Evolutionary conservation across 768 basidiomycete genomes (phyloP).

Genomic region (Termitomyces sp.): DNA sequence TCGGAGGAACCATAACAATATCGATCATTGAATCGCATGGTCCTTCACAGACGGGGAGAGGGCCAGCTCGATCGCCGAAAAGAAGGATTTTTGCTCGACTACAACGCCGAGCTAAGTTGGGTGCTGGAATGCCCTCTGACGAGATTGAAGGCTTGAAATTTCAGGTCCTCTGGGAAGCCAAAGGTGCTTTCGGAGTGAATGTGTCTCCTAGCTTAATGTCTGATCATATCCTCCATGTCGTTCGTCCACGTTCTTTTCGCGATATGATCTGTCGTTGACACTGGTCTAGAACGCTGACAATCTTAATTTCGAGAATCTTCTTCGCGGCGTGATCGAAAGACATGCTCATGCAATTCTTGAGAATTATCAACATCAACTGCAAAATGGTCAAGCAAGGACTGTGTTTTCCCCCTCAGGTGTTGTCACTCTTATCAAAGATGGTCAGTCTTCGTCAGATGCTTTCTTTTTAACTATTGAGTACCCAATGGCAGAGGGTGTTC

Average conservation of each 20-base stretch:
- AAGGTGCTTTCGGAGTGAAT: conserved; percentile 60
- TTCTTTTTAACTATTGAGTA: background rate
- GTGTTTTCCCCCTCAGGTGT: conserved; percentile 66
- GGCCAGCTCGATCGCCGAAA: conserved; percentile 53
- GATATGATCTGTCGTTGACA: background rate
- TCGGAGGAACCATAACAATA: conserved; percentile 75
- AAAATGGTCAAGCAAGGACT: conserved; percentile 44
- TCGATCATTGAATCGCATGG: conserved; percentile 59
- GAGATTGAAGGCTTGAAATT: conserved; percentile 70
- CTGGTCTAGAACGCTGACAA: conserved; percentile 54
- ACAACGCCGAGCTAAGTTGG: conserved; percentile 64
- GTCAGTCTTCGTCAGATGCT: conserved; percentile 34
- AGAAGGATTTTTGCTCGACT: conserved; percentile 58
- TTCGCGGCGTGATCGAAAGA: conserved; percentile 58
- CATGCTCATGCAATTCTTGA: conserved; percentile 66
- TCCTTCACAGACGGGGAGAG: conserved; percentile 34
- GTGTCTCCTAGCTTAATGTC: conserved; percentile 47
- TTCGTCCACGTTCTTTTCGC: conserved; percentile 34
- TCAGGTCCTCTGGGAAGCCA: conserved; percentile 74
- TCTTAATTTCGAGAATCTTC: conserved; percentile 72
- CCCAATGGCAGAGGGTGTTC: conserved; percentile 42
- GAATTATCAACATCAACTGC: conserved; percentile 55
- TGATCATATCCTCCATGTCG: conserved; percentile 49
- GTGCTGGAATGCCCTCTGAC: conserved; percentile 59
- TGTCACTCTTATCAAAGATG: conserved; percentile 53